phyloP scores from a whole-genome alignment of 306 rosid genomes.

The Hippophae rhamnoides region DNA sequence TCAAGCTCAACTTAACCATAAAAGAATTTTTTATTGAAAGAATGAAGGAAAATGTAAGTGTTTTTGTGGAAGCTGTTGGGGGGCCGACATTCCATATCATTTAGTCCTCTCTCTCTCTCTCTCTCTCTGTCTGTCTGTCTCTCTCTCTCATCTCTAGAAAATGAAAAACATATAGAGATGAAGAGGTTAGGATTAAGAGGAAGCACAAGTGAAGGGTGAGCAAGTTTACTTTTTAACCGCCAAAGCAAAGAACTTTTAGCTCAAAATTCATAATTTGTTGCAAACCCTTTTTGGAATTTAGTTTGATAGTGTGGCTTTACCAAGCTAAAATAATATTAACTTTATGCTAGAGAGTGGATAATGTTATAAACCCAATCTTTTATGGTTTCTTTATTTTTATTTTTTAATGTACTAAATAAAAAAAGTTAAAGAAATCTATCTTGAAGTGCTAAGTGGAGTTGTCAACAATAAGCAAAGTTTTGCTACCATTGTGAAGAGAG shows the following conservation, averaged over 20 bases:
- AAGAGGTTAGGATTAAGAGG: too few species aligned
- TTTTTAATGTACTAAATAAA: neutral
- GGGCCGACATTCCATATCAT: slow-evolving; percentile 22
- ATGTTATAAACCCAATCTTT: slow-evolving; percentile 31
- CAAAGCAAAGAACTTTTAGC: too few species aligned
- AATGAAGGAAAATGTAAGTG: neutral
- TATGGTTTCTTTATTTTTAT: slow-evolving; percentile 2
- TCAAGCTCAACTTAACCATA: too few species aligned
- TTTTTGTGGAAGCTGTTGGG: slow-evolving; percentile 17
- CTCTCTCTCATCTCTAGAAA: too few species aligned
- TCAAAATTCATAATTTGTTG: too few species aligned
- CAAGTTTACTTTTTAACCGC: too few species aligned
- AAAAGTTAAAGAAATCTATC: slow-evolving; percentile 40
- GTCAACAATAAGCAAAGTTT: neutral
- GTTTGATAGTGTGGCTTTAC: neutral
- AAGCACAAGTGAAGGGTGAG: too few species aligned
- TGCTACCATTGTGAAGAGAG: too few species aligned
- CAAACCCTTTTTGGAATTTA: slow-evolving; percentile 10
- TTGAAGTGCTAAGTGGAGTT: slow-evolving; percentile 37
- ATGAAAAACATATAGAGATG: too few species aligned
- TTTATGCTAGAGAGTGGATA: slow-evolving; percentile 34
- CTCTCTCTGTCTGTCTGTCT: too few species aligned
- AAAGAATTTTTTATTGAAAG: too few species aligned
- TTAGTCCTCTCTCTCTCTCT: too few species aligned
- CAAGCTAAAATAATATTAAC: neutral